phyloP scores from a whole-genome alignment of 2,329 filamentous ascomycete genomes.

The Aschersonia sp. region DNA sequence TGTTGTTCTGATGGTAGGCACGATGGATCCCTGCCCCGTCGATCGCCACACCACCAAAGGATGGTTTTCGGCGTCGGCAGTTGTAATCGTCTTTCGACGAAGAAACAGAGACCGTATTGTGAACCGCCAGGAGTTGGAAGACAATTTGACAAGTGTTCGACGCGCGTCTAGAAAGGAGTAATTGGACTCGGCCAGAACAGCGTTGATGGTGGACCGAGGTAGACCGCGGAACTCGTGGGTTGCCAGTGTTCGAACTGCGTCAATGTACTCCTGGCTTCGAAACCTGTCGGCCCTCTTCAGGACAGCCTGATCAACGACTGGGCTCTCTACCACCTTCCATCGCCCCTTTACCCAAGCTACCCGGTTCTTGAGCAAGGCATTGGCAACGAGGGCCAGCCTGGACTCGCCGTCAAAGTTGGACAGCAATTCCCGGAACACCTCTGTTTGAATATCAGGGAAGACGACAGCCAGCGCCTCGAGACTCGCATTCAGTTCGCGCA shows the following conservation, averaged over 20 bases:
- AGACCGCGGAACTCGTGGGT: conserved; percentile 66
- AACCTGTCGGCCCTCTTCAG: conserved; percentile 52
- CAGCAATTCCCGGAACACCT: conserved; percentile 74
- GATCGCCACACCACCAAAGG: conserved; percentile 48
- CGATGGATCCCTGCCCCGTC: conserved; percentile 36
- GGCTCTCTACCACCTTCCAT: conserved; percentile 33
- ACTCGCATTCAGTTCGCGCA: conserved; percentile 55
- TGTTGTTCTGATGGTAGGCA: conserved; percentile 51
- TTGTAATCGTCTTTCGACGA: conserved; percentile 42
- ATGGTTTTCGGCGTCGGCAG: conserved; percentile 42
- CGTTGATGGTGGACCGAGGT: conserved; percentile 59
- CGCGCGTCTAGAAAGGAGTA: conserved; percentile 63
- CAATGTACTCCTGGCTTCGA: conserved; percentile 50
- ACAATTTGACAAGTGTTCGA: conserved; percentile 52
- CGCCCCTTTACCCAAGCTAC: conserved; percentile 58
- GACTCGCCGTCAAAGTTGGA: conserved; percentile 62
- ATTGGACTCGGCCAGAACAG: conserved; percentile 68
- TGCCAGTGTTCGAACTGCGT: conserved; percentile 52
- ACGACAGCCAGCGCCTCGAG: conserved; percentile 55
- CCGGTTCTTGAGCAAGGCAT: conserved; percentile 60
- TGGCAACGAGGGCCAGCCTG: conserved; percentile 61
- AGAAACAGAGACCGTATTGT: conserved; percentile 58
- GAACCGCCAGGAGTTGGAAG: conserved; percentile 64
- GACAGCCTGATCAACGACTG: conserved; percentile 14
- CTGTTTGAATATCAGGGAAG: conserved; percentile 69